Evolutionary conservation across 1,284 basidiomycete genomes (phyloP).

Genomic region (Naganishia sp.): DNA sequence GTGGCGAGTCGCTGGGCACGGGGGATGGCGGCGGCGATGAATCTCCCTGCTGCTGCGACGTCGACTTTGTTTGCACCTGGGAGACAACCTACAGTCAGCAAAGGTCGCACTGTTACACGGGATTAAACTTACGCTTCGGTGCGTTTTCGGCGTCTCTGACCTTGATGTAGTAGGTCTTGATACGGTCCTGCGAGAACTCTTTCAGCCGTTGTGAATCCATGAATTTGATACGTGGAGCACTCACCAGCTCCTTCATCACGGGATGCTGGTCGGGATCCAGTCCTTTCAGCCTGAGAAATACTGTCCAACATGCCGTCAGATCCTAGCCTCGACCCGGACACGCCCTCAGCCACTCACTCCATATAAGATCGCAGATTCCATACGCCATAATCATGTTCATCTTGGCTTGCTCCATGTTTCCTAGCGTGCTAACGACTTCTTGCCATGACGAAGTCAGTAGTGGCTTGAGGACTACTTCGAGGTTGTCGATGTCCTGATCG

Average conservation of each 20-base stretch:
- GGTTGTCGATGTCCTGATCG: conserved; percentile 1
- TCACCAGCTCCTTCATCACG: conserved; percentile 33
- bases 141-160: conserved; percentile 31
- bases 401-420: conserved; percentile 30
- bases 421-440: background rate
- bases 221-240: background rate
- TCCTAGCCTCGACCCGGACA: background rate
- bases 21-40: conserved; percentile 33
- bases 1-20: conserved; percentile 22
- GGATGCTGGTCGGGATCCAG: conserved; percentile 31
- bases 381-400: conserved; percentile 34
- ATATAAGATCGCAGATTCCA: conserved; percentile 34
- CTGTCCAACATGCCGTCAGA: background rate
- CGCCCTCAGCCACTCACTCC: conserved; percentile 27
- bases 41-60: conserved; percentile 30
- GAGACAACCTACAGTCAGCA: background rate
- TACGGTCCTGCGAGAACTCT: conserved; percentile 26
- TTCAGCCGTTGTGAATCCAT: background rate
- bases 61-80: conserved; percentile 26
- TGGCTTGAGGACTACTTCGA: conserved; percentile 3
- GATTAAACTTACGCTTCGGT: conserved; percentile 23
- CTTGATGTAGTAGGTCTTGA: conserved; percentile 33
- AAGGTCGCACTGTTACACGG: background rate
- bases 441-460: conserved; percentile 8
- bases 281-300: conserved; percentile 31